Evolutionary conservation across 306 rosid species (phyloP), one percentile per base, ranked within the genome.

Genomic region (Acacia crassicarpa): DNA sequence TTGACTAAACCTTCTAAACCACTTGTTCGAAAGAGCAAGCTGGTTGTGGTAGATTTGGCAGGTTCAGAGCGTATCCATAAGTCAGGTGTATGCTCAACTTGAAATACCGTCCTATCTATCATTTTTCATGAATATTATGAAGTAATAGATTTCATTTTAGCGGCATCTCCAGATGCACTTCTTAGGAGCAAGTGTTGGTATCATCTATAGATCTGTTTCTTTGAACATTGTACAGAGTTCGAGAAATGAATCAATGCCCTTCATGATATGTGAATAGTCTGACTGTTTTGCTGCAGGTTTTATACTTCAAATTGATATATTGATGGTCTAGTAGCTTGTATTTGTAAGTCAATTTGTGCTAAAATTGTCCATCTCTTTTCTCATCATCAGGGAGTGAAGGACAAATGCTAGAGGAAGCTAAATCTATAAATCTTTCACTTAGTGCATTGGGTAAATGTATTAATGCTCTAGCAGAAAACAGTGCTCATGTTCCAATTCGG

Each of bases 41-140:
- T 95, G 66, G 95, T 95, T 78, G 90, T 93, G 83, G 99, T 95
- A 82, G 99, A 95, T 91, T 89, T 95, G 84, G 99, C 99, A 44
- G 99, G 99, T 82, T 95, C 99, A 15, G 99, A 95, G 93, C 97
- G 99, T 67, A 83, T 93, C 79, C 94, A 93, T 51, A 95, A 95
- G 86, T 95, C 99, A 91, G 99, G 99, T 95, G 81, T 46, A 74
- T 78, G 80, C 61, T 78, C 81, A 74, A 81, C 74, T 74, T 68
- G 40, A 44, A 35, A 32, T 43, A 13, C 72, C 61, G 66, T 70
- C 77, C 12, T 44, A 4, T 72, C 51, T 23, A 22, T 23, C 63
- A 40, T 14, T 63, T 75, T 69, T 62, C 17, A 76, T 69, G 20
- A 61, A 62, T 59, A 72, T 53, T 61, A 74, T 77, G 61, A 80